Evolutionary conservation across 805 yeast species (phyloP).

Genomic region (Spathaspora hagerdaliae): DNA sequence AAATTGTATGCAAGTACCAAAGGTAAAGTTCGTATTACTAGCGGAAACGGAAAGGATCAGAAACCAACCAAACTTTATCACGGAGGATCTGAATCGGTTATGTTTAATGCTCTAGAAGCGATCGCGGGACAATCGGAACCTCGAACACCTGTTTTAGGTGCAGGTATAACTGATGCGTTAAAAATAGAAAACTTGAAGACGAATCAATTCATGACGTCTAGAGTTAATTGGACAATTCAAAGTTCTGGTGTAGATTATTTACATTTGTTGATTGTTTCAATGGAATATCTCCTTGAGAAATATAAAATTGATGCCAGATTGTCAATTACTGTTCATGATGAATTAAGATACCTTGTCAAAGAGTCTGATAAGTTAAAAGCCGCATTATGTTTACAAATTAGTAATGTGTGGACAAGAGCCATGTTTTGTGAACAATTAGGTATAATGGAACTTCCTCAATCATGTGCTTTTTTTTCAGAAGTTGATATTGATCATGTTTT

Average conservation of each 20-base stretch:
- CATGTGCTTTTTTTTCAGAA: constrained; percentile 92
- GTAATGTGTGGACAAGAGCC: constrained; percentile 94
- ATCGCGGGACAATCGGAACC: constrained; percentile 82
- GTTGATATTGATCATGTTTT: constrained; percentile 87
- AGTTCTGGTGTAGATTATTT: constrained; percentile 96
- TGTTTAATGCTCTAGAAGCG: constrained; percentile 83
- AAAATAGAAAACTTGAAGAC: constrained; percentile 59
- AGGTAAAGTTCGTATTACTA: constrained; percentile 42
- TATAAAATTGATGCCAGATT: constrained; percentile 73
- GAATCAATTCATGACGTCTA: constrained; percentile 72
- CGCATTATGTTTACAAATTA: constrained; percentile 80
- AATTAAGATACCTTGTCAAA: constrained; percentile 74
- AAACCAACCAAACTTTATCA: constrained; percentile 46
- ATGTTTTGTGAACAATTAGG: constrained; percentile 93
- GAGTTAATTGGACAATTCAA: constrained; percentile 97
- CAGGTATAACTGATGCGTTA: constrained; percentile 86
- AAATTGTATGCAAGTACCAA: constrained; percentile 77
- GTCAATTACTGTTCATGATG: constrained; percentile 91
- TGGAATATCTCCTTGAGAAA: constrained; percentile 72
- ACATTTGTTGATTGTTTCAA: constrained; percentile 77
- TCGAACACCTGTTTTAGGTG: constrained; percentile 87
- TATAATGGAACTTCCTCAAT: constrained; percentile 83
- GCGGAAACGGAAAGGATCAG: constrained; percentile 11
- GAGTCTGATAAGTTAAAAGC: constrained; percentile 71
- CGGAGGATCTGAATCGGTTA: constrained; percentile 92